phyloP scores from a whole-genome alignment of 2,329 filamentous ascomycete genomes.

The Colletotrichum filicis region DNA sequence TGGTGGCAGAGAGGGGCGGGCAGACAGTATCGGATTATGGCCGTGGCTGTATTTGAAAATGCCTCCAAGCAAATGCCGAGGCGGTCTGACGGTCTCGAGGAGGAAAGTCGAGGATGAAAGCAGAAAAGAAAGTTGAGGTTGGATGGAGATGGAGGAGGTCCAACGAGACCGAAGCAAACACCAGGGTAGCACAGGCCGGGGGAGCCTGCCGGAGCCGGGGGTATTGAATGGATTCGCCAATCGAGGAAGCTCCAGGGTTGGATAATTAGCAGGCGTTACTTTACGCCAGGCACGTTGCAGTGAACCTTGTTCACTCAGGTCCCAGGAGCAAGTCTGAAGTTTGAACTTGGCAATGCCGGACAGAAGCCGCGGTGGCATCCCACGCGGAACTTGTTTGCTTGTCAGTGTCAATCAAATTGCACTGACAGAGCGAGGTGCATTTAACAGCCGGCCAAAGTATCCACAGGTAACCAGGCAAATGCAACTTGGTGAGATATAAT shows the following conservation, averaged over 20 bases:
- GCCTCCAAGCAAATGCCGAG: neutral
- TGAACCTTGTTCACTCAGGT: neutral
- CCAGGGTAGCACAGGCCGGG: slow-evolving; percentile 10
- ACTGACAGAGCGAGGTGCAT: slow-evolving; percentile 10
- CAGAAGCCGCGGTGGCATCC: slow-evolving; percentile 14
- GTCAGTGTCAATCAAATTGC: neutral
- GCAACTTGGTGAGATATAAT: neutral
- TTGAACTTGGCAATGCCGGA: neutral
- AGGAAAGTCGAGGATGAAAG: neutral
- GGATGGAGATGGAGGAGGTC: slow-evolving; percentile 3
- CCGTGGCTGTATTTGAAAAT: slow-evolving; percentile 1
- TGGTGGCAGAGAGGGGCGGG: neutral
- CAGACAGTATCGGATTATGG: neutral
- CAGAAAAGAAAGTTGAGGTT: slow-evolving; percentile 26
- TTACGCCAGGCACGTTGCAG: neutral
- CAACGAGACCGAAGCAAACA: neutral
- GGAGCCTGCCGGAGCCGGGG: slow-evolving; percentile 10
- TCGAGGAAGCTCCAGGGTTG: neutral
- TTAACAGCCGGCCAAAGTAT: neutral
- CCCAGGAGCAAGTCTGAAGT: neutral
- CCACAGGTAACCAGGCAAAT: neutral
- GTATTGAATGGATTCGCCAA: slow-evolving; percentile 12
- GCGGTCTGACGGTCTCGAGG: neutral
- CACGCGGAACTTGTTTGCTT: slow-evolving; percentile 1
- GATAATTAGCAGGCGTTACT: neutral